Evolutionary conservation across 148 eudicot genomes (phyloP).

Genomic region (Rhododendron ovatum): DNA sequence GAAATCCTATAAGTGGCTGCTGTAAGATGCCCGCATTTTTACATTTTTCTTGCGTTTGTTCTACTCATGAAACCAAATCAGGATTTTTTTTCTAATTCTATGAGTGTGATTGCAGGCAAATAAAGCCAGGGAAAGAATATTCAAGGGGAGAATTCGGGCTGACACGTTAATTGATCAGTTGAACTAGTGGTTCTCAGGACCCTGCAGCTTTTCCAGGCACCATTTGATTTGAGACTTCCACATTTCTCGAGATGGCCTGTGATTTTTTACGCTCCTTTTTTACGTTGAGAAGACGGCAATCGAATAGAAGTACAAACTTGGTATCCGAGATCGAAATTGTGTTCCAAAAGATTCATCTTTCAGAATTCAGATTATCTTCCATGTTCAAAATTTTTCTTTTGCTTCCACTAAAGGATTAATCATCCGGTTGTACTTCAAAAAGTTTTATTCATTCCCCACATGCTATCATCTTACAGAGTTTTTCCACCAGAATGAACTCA

Average conservation of each 20-base stretch:
- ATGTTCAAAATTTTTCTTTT: background rate
- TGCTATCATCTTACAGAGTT: no score
- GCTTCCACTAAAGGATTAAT: background rate
- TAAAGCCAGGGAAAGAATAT: constrained; percentile 4
- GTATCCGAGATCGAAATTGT: no score
- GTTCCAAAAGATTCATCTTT: no score
- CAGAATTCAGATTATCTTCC: background rate
- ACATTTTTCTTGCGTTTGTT: background rate
- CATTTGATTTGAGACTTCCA: background rate
- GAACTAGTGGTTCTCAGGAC: background rate
- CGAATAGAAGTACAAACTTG: background rate
- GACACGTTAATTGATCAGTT: background rate
- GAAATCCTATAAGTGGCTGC: background rate
- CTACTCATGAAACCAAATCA: background rate
- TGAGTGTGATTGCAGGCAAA: constrained; percentile 11
- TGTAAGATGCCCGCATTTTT: background rate
- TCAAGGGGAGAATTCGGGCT: constrained; percentile 1
- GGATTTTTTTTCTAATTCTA: background rate
- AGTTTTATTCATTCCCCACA: no score
- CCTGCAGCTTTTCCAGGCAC: background rate
- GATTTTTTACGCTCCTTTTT: background rate
- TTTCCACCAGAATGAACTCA: no score
- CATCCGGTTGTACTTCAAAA: no score
- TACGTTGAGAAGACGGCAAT: background rate
- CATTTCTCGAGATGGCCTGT: background rate